A percentile compares a stretch with the other conserved stretches of the same genome.
These are phyloP conservation scores for Hirsutella minnesotensis DNA, from an alignment of 2,329 filamentous ascomycete genomes.

Conservation along the genomic window DNA sequence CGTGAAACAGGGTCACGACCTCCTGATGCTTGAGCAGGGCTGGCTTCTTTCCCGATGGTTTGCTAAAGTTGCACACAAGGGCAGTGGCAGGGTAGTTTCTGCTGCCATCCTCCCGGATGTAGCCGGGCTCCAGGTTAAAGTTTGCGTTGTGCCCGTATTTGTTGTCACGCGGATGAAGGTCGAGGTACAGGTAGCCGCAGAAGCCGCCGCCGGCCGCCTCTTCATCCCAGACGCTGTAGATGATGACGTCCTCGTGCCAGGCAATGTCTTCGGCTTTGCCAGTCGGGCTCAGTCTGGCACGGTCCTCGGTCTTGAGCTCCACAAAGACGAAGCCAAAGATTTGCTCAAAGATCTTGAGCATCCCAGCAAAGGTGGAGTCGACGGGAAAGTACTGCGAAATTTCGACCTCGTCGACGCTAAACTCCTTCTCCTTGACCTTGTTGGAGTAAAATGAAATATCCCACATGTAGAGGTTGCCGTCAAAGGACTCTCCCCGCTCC, in stretches of 20 bases:
- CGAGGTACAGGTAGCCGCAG: constrained; percentile 73
- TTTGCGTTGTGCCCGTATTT: constrained; percentile 82
- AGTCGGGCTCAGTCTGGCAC: constrained; percentile 51
- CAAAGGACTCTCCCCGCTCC: constrained; percentile 43
- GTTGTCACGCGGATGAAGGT: constrained; percentile 67
- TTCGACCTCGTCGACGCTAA: constrained; percentile 64
- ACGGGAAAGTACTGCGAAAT: constrained; percentile 81
- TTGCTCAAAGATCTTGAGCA: constrained; percentile 76
- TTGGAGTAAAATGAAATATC: constrained; percentile 72
- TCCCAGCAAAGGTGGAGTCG: constrained; percentile 58
- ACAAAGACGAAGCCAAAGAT: constrained; percentile 72
- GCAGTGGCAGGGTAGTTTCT: constrained; percentile 68
- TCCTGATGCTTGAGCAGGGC: constrained; percentile 74
- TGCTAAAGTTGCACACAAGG: constrained; percentile 77
- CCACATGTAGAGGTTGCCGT: constrained; percentile 71
- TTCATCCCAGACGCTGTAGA: constrained; percentile 77
- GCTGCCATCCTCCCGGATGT: constrained; percentile 52
- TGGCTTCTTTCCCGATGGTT: constrained; percentile 64
- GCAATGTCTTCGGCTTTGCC: constrained; percentile 59
- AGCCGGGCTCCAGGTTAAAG: constrained; percentile 70
- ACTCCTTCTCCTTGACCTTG: constrained; percentile 70
- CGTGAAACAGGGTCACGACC: constrained; percentile 73
- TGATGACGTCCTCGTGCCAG: constrained; percentile 74
- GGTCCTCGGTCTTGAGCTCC: constrained; percentile 55
- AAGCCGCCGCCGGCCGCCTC: constrained; percentile 58